A percentile compares a stretch with the other conserved stretches of the same genome.
phyloP scores from a whole-genome alignment of 495 filamentous ascomycete species.

The Lepidopterella palustris region DNA sequence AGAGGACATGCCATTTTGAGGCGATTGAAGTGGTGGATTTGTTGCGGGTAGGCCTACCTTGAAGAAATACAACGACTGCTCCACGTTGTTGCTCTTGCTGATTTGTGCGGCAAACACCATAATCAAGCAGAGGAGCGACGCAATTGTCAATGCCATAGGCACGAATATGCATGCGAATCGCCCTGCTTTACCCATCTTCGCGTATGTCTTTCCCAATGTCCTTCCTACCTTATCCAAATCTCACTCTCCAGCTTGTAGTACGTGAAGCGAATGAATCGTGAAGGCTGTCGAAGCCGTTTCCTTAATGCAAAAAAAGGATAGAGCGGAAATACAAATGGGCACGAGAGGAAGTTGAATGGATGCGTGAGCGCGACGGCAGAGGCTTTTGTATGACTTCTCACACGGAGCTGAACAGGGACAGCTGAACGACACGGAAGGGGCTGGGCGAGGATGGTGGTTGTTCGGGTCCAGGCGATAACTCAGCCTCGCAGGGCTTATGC shows the following conservation, averaged over 20 bases:
- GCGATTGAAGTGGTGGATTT: neutral
- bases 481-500: conserved; percentile 1
- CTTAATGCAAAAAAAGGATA: neutral
- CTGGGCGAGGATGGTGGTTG: neutral
- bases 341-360: neutral
- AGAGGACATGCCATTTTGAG: neutral
- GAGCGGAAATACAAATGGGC: neutral
- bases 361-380: neutral
- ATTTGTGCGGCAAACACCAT: conserved; percentile 68
- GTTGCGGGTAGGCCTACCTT: conserved; percentile 42
- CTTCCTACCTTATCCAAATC: neutral
- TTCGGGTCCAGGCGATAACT: neutral
- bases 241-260: neutral
- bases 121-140: conserved; percentile 63
- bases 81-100: conserved; percentile 48
- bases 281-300: too few relatives aligned
- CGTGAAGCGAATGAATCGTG: neutral
- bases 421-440: neutral
- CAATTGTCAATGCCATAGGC: conserved; percentile 70
- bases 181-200: conserved; percentile 64
- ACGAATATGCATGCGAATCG: conserved; percentile 74
- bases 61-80: conserved; percentile 63
- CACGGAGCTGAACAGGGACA: neutral
- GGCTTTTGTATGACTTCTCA: neutral
- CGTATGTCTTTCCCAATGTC: conserved; percentile 1